Conservation (phyloP, 106 monocot genomes). For the Platanthera zijinensis region DNA sequence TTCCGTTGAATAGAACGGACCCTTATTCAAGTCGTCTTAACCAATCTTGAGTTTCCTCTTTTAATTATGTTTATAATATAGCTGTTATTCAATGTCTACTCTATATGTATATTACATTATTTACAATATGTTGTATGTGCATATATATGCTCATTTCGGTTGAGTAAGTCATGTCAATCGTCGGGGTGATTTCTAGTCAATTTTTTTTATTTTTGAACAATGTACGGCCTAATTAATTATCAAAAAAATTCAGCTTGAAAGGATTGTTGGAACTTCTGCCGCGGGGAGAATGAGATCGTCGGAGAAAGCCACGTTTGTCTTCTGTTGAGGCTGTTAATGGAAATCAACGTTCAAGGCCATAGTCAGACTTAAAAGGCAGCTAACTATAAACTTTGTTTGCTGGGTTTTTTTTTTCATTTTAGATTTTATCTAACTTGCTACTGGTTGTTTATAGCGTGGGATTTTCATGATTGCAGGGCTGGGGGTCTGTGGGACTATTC, state of each 20-base stretch:
- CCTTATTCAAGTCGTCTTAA: not conserved
- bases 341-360: not conserved
- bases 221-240: not conserved
- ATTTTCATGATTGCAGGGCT: no score
- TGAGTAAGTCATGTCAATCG: no score
- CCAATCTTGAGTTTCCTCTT: no score
- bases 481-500: no score
- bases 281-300: constrained; percentile 19
- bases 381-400: not conserved
- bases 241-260: constrained; percentile 9
- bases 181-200: not conserved
- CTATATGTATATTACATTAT: no score
- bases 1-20: not conserved
- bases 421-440: no score
- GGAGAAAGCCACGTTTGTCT: constrained; percentile 16
- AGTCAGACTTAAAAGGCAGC: not conserved
- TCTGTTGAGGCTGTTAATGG: constrained; percentile 1
- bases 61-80: no score
- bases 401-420: no score
- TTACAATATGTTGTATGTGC: no score
- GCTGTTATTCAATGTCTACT: no score
- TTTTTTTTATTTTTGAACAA: not conserved
- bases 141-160: no score
- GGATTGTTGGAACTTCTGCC: constrained; percentile 13
- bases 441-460: no score